Base-by-base conservation (phyloP, 2,329 filamentous ascomycete genomes). In the Xylaria sp. region DNA sequence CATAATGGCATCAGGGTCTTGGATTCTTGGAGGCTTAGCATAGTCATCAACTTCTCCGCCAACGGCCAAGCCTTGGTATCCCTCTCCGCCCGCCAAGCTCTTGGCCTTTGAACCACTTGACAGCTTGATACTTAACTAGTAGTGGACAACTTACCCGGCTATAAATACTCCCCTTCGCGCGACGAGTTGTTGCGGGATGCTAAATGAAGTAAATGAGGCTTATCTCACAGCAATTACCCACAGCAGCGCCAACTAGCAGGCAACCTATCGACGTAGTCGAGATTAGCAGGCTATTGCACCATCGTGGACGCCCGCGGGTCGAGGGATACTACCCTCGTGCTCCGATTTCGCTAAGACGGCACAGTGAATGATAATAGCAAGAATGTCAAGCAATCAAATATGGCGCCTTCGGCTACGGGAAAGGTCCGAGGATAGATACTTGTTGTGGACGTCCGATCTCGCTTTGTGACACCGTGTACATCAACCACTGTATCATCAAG, bases 21-120 rank as follows among this genome's bases (percentile, higher is more conserved):
- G 60, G 57, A 15, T 39, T 59, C 62, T 66, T 70, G 60, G 70
- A n/a, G 5, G 63, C 60, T 71, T 66, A 48, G 64, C 56, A 70
- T 52, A 70, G 62, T 66, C 61, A 48, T 69, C 68, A 54, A 65
- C 66, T 58, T 13, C 64, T 77, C 76, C 76, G 76, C 76, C 67
- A 66, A 65, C 59, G 66, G 75, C 76, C 76, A 77, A 77, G 76
- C 72, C 76, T 77, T 76, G 73, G 74, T 75, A 72, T 77, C 75
- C 75, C 75, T 76, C 75, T 77, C 76, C 76, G 76, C 75, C 75
- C 76, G 76, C 76, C 76, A 77, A 77, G 76, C 74, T 59, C 75
- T 77, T 76, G 75, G 76, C 74, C 63, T 34, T 70, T 25, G 37
- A 57, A 18, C 52, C 37, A 34, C 57, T 63, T 41, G 64, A 60